Base-by-base conservation (phyloP, 768 basidiomycete genomes). In the Boletus edulis region DNA sequence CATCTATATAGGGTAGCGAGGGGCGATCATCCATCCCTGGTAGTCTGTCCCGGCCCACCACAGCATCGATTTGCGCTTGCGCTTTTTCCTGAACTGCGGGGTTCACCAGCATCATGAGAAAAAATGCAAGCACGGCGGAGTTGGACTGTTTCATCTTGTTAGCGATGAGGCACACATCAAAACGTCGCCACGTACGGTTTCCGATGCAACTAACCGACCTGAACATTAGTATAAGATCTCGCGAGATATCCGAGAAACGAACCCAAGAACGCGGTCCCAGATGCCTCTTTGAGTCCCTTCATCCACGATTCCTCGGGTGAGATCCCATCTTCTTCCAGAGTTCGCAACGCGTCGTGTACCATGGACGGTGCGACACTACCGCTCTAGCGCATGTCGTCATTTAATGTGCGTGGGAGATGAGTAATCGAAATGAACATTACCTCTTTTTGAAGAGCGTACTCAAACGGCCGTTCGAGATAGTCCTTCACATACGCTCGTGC, bases 61-160 rank as follows among this genome's bases (percentile, higher is more conserved):
- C 45, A 2, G n/a, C 22, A 18, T 62, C 56, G 0, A 62, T 62
- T 15, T 62, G 46, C 5, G 43, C 44, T 22, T 62, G 61, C 0
- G 56, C 56, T 5, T 32, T 50, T 20, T 46, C 40, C 32, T 62
- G 60, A 0, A 5, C 42, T 4, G 3, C 29, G 0, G 55, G 60
- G 27, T 49, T 44, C 35, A 57, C 1, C 7, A 13, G 1, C 51
- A 51, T 44, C 51, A 51, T 27, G 8, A 51, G 42, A 14, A 51
- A 51, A 20, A 44, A 44, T 1, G 32, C 35, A 32, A 43, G 7
- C 22, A 43, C 0, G 18, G 31, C 6, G 2, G 52, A 20, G 29
- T 46, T 13, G n/a, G 44, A 46, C 51, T 52, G 7, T 31, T 39
- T 17, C 27, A 29, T 29, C 27, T 29, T 29, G 27, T 29, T 29